Conservation (phyloP, 2,329 filamentous ascomycete genomes). For the Cytospora piceicola region DNA sequence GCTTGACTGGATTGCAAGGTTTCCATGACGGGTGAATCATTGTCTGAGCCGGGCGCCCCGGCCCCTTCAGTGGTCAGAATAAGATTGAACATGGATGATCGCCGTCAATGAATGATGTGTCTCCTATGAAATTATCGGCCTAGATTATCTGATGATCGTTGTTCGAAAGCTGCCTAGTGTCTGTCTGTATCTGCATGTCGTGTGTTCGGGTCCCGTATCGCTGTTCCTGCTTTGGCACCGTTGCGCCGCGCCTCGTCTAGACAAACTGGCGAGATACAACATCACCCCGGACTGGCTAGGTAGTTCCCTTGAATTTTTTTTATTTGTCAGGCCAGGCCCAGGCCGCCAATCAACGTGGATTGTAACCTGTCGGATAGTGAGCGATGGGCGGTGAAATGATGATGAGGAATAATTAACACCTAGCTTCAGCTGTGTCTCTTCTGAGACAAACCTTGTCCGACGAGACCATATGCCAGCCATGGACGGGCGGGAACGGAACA, state of each 20-base stretch:
- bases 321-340: background rate
- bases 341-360: too few species aligned
- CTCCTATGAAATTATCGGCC: slow-evolving; percentile 7
- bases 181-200: slow-evolving; percentile 14
- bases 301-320: too few species aligned
- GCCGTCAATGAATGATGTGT: slow-evolving; percentile 8
- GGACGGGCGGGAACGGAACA: background rate
- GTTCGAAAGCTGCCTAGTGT: slow-evolving; percentile 7
- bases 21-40: slow-evolving; percentile 8
- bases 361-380: slow-evolving; percentile 8
- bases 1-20: slow-evolving; percentile 5
- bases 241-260: background rate
- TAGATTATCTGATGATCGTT: slow-evolving; percentile 8
- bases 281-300: background rate
- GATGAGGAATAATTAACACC: background rate
- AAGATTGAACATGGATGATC: slow-evolving; percentile 7
- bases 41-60: slow-evolving; percentile 15
- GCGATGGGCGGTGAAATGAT: slow-evolving; percentile 3
- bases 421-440: background rate
- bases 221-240: slow-evolving; percentile 21
- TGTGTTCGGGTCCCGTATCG: slow-evolving; percentile 5
- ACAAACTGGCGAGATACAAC: background rate
- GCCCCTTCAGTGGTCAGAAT: background rate
- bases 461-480: slow-evolving; percentile 1
- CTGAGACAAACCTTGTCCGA: slow-evolving; percentile 18